A percentile compares a stretch with the other conserved stretches of the same genome.
Evolutionary conservation across 768 basidiomycete genomes (phyloP).

Genomic region (Pisolithus tinctorius): DNA sequence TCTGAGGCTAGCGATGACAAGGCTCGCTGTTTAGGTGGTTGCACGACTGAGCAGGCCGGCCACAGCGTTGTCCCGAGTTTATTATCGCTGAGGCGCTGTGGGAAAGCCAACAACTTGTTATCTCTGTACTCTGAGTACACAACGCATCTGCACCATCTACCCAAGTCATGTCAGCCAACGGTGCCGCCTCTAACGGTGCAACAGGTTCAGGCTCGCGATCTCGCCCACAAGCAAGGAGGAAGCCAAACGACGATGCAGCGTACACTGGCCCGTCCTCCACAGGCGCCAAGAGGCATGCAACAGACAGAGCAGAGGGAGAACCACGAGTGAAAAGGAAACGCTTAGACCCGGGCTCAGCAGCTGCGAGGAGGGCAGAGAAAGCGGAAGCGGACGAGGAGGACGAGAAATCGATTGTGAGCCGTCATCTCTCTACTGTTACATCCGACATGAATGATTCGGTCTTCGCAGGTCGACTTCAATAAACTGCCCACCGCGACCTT

Average conservation of each 20-base stretch:
- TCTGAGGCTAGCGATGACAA: not conserved
- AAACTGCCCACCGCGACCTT: conserved; percentile 59
- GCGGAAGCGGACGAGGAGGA: conserved; percentile 25
- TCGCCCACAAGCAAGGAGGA: conserved; percentile 57
- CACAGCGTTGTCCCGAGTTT: too few relatives aligned
- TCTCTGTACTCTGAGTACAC: not conserved
- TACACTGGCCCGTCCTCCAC: conserved; percentile 54
- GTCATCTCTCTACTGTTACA: not conserved
- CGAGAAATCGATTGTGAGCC: conserved; percentile 25
- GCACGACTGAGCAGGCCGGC: too few relatives aligned
- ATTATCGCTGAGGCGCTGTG: not conserved
- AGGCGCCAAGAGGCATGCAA: conserved; percentile 60
- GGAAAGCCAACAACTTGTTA: not conserved
- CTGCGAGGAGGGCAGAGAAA: conserved; percentile 30
- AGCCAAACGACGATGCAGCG: conserved; percentile 60
- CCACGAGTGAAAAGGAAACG: conserved; percentile 70
- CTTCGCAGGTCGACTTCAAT: conserved; percentile 63
- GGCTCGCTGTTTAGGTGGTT: not conserved
- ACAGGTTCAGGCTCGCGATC: conserved; percentile 47
- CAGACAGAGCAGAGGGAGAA: conserved; percentile 67
- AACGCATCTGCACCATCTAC: not conserved
- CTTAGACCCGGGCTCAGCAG: conserved; percentile 37
- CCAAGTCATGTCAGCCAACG: conserved; percentile 18
- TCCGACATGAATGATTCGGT: not conserved
- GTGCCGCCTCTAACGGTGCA: conserved; percentile 12